Evolutionary conservation across 805 yeast genomes (phyloP).

Genomic region (Scheffersomyces lignosus): DNA sequence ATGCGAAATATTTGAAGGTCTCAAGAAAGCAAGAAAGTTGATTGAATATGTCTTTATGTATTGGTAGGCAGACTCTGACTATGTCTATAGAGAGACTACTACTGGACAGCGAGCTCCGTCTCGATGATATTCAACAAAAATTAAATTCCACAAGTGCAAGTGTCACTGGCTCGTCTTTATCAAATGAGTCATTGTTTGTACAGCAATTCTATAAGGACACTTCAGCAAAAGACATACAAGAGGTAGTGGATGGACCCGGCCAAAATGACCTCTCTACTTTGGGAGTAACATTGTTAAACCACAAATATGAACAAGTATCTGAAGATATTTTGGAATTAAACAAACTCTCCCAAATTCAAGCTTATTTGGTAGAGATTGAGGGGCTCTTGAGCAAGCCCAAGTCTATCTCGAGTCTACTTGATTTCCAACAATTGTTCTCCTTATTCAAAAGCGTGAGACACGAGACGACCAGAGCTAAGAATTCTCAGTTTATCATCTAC

Average conservation of each 20-base stretch:
- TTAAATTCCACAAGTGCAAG: neutral
- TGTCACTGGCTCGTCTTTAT: neutral
- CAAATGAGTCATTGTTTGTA: conserved; percentile 2
- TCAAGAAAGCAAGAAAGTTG: no score
- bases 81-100: neutral
- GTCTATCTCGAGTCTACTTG: conserved; percentile 10
- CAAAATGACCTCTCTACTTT: conserved; percentile 4
- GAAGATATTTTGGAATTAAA: conserved; percentile 4
- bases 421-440: conserved; percentile 11
- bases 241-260: neutral
- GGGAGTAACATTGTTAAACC: conserved; percentile 7
- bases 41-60: no score
- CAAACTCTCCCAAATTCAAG: neutral
- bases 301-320: conserved; percentile 4
- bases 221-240: no score
- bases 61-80: no score
- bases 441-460: conserved; percentile 5
- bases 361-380: conserved; percentile 4
- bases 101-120: neutral
- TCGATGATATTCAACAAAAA: neutral
- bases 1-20: no score
- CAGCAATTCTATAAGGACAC: conserved; percentile 1
- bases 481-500: conserved; percentile 2
- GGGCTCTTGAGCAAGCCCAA: conserved; percentile 7
- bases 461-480: neutral